A percentile compares a stretch with the other conserved stretches of the same genome.
Conservation (phyloP, 371 early-diverging fungal genomes). For the Actinomortierella ambigua region DNA sequence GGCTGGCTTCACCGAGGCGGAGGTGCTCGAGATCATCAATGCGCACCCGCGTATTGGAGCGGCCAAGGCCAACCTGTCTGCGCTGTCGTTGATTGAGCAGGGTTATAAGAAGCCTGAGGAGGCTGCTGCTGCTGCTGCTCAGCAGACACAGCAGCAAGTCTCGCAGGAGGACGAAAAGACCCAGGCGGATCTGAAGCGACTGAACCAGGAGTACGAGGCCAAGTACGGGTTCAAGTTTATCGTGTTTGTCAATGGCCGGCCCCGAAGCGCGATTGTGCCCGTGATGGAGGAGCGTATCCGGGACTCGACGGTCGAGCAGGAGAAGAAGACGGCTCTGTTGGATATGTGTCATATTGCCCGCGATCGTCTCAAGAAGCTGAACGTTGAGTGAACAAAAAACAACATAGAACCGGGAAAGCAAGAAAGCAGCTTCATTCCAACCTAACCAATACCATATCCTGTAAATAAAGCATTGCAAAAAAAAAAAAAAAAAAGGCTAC, state of each 20-base stretch:
- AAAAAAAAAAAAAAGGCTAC: too few relatives aligned
- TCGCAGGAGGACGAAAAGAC: slow-evolving; percentile 50
- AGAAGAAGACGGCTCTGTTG: slow-evolving; percentile 64
- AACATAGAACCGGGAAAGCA: too few relatives aligned
- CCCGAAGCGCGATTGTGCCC: slow-evolving; percentile 73
- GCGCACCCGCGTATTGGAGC: slow-evolving; percentile 94
- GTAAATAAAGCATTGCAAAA: too few relatives aligned
- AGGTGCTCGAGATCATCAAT: slow-evolving; percentile 76
- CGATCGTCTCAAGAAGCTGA: slow-evolving; percentile 74
- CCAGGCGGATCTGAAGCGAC: slow-evolving; percentile 60
- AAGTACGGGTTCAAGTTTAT: slow-evolving; percentile 90
- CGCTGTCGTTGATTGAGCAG: slow-evolving; percentile 78
- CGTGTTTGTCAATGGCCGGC: slow-evolving; percentile 86
- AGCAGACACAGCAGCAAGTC: slow-evolving; percentile 8
- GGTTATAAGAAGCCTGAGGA: slow-evolving; percentile 54
- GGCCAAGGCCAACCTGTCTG: slow-evolving; percentile 68
- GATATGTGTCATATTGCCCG: slow-evolving; percentile 83
- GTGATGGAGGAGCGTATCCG: slow-evolving; percentile 70
- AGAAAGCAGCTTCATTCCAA: too few relatives aligned
- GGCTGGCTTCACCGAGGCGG: slow-evolving; percentile 55
- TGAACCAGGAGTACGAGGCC: slow-evolving; percentile 79
- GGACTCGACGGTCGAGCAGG: slow-evolving; percentile 55
- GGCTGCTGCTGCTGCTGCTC: slow-evolving; percentile 22
- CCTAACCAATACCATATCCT: too few relatives aligned
- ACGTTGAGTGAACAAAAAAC: slow-evolving; percentile 12